phyloP scores from a whole-genome alignment of 192 early-diverging fungal genomes.

The Dissophora globulifera region DNA sequence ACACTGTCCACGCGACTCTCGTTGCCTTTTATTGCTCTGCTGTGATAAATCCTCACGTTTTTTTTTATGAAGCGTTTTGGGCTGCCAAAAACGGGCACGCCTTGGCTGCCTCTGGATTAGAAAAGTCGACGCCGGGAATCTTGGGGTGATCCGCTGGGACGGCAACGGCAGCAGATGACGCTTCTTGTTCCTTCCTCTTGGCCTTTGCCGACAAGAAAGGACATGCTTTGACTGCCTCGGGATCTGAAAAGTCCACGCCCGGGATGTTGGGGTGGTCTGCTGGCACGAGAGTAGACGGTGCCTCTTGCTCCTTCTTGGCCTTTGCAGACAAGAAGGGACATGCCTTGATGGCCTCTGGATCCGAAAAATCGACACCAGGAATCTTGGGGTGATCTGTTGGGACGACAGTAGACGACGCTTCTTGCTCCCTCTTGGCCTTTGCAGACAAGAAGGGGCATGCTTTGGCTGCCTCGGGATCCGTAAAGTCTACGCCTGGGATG shows the following conservation, averaged over 20 bases:
- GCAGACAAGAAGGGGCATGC: constrained; percentile 22
- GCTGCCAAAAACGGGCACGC: constrained; percentile 3
- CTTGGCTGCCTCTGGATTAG: constrained; percentile 5
- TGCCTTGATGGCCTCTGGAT: constrained; percentile 30
- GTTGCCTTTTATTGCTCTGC: no score
- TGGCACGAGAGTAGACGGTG: constrained; percentile 5
- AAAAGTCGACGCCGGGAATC: constrained; percentile 43
- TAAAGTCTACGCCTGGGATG: no score
- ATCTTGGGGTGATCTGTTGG: constrained; percentile 45
- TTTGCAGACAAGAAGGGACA: constrained; percentile 44
- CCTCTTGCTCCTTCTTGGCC: neutral
- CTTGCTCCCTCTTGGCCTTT: neutral
- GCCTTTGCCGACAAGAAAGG: constrained; percentile 35
- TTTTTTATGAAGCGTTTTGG: no score
- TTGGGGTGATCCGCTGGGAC: constrained; percentile 22
- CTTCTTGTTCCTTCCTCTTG: constrained; percentile 2
- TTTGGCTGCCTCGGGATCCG: constrained; percentile 1
- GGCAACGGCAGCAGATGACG: neutral
- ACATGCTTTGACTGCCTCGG: constrained; percentile 34
- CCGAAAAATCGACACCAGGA: constrained; percentile 32
- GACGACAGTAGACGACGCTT: no score
- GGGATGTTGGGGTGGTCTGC: constrained; percentile 44
- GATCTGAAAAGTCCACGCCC: constrained; percentile 36
- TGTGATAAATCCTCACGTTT: no score
- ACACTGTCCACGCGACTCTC: no score